Conservation (phyloP, 768 basidiomycete genomes). For the Punctularia strigosozonata region DNA sequence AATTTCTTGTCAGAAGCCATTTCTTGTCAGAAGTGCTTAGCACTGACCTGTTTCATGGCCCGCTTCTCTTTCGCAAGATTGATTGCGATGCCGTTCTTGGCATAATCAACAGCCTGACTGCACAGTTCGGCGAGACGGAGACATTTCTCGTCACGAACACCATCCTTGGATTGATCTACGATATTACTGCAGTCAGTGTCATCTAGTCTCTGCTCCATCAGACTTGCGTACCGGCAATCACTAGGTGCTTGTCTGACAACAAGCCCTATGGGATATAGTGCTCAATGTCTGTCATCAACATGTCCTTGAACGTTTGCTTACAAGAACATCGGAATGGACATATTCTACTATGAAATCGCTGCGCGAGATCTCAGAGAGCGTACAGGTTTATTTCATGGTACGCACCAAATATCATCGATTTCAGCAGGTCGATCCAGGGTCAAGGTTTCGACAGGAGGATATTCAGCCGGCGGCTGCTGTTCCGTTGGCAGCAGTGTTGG, state of each 20-base stretch:
- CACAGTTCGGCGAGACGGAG: constrained; percentile 48
- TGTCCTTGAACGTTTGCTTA: constrained; percentile 17
- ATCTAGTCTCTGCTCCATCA: too few relatives aligned
- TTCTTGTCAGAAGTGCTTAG: constrained; percentile 2
- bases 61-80: constrained; percentile 28
- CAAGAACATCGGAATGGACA: constrained; percentile 73
- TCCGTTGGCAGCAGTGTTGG: constrained; percentile 41
- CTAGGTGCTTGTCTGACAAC: constrained; percentile 52
- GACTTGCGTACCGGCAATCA: constrained; percentile 48
- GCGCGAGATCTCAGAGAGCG: constrained; percentile 34
- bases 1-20: constrained; percentile 4
- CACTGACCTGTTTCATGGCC: too few relatives aligned
- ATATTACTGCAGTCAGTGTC: too few relatives aligned
- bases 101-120: constrained; percentile 65
- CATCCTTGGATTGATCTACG: constrained; percentile 60
- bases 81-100: constrained; percentile 64
- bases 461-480: constrained; percentile 38
- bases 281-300: constrained; percentile 2
- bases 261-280: constrained; percentile 41
- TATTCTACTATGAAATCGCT: constrained; percentile 77
- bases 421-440: constrained; percentile 32
- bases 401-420: constrained; percentile 29
- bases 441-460: constrained; percentile 26
- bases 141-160: constrained; percentile 49
- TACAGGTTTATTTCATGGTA: too few relatives aligned